phyloP scores from a whole-genome alignment of 1,284 basidiomycete species.

The Peniophora sp. region DNA sequence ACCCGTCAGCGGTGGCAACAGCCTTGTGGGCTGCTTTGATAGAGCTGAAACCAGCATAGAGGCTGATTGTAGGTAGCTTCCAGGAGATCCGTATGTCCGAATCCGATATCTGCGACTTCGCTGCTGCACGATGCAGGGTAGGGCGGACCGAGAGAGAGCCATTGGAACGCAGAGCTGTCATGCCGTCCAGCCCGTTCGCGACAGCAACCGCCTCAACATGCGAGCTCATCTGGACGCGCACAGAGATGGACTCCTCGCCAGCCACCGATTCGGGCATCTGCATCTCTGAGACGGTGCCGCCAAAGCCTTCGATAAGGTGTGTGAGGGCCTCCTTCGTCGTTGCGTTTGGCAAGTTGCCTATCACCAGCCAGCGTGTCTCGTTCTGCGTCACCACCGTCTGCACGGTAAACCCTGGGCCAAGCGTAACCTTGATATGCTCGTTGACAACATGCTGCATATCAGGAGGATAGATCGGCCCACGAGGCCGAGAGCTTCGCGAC shows the following conservation, averaged over 20 bases:
- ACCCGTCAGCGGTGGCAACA: slow-evolving; percentile 28
- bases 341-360: slow-evolving; percentile 22
- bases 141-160: slow-evolving; percentile 31
- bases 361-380: slow-evolving; percentile 32
- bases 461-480: not conserved
- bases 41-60: slow-evolving; percentile 51
- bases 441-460: not conserved
- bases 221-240: slow-evolving; percentile 36
- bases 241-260: slow-evolving; percentile 16
- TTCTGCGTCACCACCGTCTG: slow-evolving; percentile 30
- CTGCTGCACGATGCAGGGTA: slow-evolving; percentile 25
- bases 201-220: slow-evolving; percentile 41
- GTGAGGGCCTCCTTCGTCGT: slow-evolving; percentile 4
- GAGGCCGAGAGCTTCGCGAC: no score
- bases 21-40: slow-evolving; percentile 38
- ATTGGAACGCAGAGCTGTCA: slow-evolving; percentile 22
- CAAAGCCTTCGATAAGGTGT: no score
- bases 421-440: slow-evolving; percentile 24
- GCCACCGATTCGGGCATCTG: slow-evolving; percentile 18
- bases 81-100: slow-evolving; percentile 39
- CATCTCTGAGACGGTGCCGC: slow-evolving; percentile 39
- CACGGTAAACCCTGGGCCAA: slow-evolving; percentile 32
- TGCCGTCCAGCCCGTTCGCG: slow-evolving; percentile 37
- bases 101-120: slow-evolving; percentile 33
- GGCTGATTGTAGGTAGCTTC: slow-evolving; percentile 36